Conservation (phyloP, 345 rosid species). For the Carallia brachiata region DNA sequence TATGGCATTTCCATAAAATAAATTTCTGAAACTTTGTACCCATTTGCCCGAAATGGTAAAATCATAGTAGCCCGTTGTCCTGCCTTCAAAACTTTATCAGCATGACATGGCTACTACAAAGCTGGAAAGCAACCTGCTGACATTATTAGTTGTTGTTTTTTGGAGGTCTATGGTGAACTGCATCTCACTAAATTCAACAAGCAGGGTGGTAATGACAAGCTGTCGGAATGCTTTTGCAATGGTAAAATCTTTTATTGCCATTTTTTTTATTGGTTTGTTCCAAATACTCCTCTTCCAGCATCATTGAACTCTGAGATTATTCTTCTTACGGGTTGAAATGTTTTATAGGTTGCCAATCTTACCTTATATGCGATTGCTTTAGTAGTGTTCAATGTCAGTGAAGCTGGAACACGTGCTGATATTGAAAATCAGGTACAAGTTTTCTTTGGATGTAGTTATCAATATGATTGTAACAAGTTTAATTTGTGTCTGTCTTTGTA, state of each 20-base stretch:
- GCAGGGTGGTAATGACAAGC: constrained; percentile 84
- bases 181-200: constrained; percentile 79
- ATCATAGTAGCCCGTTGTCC: not conserved
- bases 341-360: constrained; percentile 79
- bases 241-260: constrained; percentile 40
- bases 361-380: constrained; percentile 80
- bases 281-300: not conserved
- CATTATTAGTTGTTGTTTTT: constrained; percentile 5
- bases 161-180: constrained; percentile 92
- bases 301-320: constrained; percentile 8
- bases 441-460: not conserved
- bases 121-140: not conserved
- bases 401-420: constrained; percentile 50
- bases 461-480: constrained; percentile 6
- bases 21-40: not conserved
- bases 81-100: not conserved
- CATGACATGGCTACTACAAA: not conserved
- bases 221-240: constrained; percentile 95
- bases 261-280: not conserved
- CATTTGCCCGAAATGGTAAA: not conserved
- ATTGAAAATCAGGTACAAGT: constrained; percentile 69
- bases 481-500: constrained; percentile 12
- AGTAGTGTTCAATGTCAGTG: constrained; percentile 52
- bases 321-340: constrained; percentile 4
- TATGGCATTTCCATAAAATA: not conserved